Conservation (phyloP, 495 filamentous ascomycete species). For the Penicillium alfredii region DNA sequence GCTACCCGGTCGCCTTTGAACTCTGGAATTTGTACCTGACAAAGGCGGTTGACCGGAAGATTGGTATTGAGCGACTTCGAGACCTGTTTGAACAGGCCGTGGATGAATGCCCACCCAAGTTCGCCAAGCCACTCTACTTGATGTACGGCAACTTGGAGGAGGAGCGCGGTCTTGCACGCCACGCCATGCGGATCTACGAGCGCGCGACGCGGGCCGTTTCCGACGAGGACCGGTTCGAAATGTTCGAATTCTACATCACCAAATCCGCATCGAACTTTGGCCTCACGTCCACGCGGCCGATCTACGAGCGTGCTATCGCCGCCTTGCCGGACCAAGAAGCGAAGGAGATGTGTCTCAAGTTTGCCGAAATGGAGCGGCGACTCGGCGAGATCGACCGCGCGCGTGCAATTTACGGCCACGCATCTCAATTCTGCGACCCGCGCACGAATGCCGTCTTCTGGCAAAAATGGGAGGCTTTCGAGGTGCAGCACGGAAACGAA, state of each 20-base stretch:
- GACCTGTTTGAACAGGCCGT: slow-evolving; percentile 98
- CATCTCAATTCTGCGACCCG: slow-evolving; percentile 95
- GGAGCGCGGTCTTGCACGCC: slow-evolving; percentile 89
- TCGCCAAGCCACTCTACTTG: slow-evolving; percentile 90
- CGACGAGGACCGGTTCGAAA: slow-evolving; percentile 90
- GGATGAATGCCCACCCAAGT: slow-evolving; percentile 90
- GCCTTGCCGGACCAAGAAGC: slow-evolving; percentile 91
- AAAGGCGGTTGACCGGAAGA: slow-evolving; percentile 92
- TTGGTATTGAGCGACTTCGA: slow-evolving; percentile 86
- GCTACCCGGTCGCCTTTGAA: slow-evolving; percentile 95
- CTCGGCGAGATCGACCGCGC: slow-evolving; percentile 96
- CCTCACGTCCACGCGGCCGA: slow-evolving; percentile 87
- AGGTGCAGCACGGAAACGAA: slow-evolving; percentile 96
- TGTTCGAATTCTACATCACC: slow-evolving; percentile 99
- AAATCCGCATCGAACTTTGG: slow-evolving; percentile 98
- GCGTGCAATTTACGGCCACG: slow-evolving; percentile 91
- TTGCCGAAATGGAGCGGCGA: slow-evolving; percentile 96
- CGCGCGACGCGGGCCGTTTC: slow-evolving; percentile 92
- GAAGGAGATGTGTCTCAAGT: slow-evolving; percentile 97
- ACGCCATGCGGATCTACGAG: slow-evolving; percentile 99
- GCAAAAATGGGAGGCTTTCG: slow-evolving; percentile 95
- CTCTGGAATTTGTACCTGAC: slow-evolving; percentile 98
- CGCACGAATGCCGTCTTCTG: slow-evolving; percentile 85
- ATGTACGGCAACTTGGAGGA: slow-evolving; percentile 99
- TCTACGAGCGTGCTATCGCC: slow-evolving; percentile 93